Conservation (phyloP, 306 rosid genomes). For the Notholithocarpus densiflorus region DNA sequence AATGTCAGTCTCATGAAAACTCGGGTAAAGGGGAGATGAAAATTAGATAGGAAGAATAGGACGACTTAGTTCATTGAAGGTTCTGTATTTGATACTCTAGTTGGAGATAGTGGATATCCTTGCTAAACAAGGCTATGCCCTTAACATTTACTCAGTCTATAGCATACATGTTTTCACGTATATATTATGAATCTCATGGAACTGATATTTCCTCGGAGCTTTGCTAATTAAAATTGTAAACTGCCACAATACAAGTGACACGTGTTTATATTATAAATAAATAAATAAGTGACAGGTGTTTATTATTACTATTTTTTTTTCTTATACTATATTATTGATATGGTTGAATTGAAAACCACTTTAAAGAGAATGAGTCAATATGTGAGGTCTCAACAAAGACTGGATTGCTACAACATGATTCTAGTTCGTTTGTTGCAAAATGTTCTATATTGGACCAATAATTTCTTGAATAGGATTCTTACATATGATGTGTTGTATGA, state of each 20-base stretch:
- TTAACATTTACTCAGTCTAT: too few species aligned
- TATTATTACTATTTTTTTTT: too few species aligned
- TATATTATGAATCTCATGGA: background rate
- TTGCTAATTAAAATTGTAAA: background rate
- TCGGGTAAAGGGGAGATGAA: background rate
- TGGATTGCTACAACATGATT: constrained; percentile 2
- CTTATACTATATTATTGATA: too few species aligned
- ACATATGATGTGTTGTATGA: too few species aligned
- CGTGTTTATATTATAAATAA: too few species aligned
- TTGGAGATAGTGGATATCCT: background rate
- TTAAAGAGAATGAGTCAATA: too few species aligned
- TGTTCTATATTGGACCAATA: too few species aligned
- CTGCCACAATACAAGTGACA: background rate
- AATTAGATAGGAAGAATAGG: background rate
- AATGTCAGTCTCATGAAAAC: background rate
- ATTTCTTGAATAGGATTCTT: too few species aligned
- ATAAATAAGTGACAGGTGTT: background rate
- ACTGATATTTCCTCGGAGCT: background rate
- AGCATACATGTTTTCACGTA: background rate
- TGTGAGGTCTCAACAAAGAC: too few species aligned
- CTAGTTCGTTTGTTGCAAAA: too few species aligned
- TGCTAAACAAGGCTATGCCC: background rate
- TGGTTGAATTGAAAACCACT: too few species aligned
- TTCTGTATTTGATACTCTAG: background rate
- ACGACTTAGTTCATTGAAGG: background rate